Base-by-base conservation (phyloP, 2,329 filamentous ascomycete species). In the Alternaria infectoria region DNA sequence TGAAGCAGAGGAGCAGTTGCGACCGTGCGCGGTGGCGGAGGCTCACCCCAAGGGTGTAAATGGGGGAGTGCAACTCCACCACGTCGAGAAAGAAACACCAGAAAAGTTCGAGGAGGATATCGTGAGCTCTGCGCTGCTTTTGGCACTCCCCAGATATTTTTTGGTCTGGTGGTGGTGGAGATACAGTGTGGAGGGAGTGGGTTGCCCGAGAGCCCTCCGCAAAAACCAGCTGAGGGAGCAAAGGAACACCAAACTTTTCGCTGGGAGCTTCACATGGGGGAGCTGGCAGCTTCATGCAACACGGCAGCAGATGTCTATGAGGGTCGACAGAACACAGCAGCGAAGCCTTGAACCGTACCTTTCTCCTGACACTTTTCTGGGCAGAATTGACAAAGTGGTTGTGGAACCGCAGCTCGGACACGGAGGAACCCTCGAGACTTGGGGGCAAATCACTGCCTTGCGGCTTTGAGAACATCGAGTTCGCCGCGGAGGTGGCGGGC, bases 151-250 rank as follows among this genome's bases (percentile, higher is more conserved):
- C n/a, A 28, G 21, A 36, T 11, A 6, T 10, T 30, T 56, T 26
- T 57, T 15, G 7, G 26, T 51, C n/a, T 43, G 57, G 56, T 65
- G 28, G 59, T 59, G 43, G 52, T 54, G 45, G 23, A 57, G 36
- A 46, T 54, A 45, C 40, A 23, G 57, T 40, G 45, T 28, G 26
- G 25, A 19, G n/a, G 54, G 50, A 3, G 49, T 49, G 12, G 12
- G 44, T 17, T 11, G n/a, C 12, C 5, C 19, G 21, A 46, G 45
- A 13, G 9, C 13, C 21, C 23, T 30, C 54, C n/a, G 26, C 49
- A 11, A 28, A 43, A 49, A 9, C 36, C 40, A 43, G 11, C 15
- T 44, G 4, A 40, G 23, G 54, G 26, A 28, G 56, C 44, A 49
- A 10, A 25, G 49, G 47, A 45, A 50, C 44, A 40, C 13, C 15